A percentile compares a stretch with the other conserved stretches of the same genome.
Conservation (phyloP, 129 eudicot species). For the Flaveria linearis region DNA sequence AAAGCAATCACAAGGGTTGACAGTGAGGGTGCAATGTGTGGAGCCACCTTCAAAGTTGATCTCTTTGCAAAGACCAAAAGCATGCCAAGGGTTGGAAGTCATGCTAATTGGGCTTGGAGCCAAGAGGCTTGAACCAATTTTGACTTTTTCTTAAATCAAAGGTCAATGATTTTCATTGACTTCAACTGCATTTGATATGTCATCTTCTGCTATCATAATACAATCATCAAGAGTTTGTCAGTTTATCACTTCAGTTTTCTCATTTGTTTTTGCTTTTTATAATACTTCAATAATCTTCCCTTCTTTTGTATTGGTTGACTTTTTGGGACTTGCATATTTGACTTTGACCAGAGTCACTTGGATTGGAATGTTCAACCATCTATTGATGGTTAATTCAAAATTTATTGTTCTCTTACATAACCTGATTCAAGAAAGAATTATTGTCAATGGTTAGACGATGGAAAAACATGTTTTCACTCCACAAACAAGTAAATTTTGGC, state of each 20-base stretch:
- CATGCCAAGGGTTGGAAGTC: constrained; percentile 97
- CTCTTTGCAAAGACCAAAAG: constrained; percentile 38
- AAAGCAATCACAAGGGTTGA: constrained; percentile 80
- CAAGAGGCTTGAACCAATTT: constrained; percentile 40
- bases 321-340: neutral
- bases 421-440: no score
- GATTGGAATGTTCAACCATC: neutral
- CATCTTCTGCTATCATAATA: constrained; percentile 8
- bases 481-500: neutral
- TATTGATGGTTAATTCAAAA: neutral
- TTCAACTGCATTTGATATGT: constrained; percentile 10
- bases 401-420: no score
- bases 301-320: neutral
- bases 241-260: neutral
- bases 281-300: neutral
- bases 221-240: constrained; percentile 20
- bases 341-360: neutral
- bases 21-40: constrained; percentile 83
- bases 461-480: neutral
- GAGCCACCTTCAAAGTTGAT: constrained; percentile 84
- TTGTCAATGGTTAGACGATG: no score
- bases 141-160: neutral
- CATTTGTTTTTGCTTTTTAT: neutral
- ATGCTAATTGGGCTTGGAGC: constrained; percentile 86
- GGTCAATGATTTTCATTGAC: constrained; percentile 6